Conservation (phyloP, 257 asterid species). For the Jacaranda copaia region DNA sequence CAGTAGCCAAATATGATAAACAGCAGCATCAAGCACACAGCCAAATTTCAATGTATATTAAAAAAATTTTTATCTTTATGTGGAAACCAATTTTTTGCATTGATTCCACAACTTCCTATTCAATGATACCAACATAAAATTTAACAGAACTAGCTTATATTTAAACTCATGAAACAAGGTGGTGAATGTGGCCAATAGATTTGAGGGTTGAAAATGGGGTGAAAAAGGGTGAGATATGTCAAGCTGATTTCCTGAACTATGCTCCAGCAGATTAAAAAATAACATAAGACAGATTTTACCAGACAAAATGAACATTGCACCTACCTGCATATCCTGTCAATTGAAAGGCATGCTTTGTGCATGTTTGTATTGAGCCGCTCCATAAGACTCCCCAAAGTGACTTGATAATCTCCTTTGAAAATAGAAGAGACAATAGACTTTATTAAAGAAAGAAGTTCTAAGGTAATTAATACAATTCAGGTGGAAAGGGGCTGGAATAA, state of each 20-base stretch:
- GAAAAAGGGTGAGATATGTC: background rate
- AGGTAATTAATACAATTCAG: background rate
- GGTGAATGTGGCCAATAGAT: background rate
- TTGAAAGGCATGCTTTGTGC: constrained; percentile 60
- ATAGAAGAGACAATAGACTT: background rate
- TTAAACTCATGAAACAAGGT: background rate
- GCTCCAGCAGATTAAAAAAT: background rate
- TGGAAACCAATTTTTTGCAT: background rate
- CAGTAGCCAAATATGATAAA: background rate
- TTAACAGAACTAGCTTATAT: background rate
- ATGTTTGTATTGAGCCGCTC: constrained; percentile 59
- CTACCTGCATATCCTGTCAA: constrained; percentile 68
- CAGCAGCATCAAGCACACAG: background rate
- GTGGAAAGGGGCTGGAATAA: background rate
- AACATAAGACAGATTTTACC: background rate
- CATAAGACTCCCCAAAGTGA: constrained; percentile 60
- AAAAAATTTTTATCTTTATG: background rate
- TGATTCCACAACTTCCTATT: background rate
- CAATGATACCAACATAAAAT: background rate
- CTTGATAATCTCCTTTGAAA: constrained; percentile 58
- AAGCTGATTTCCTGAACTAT: background rate
- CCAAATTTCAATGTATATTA: background rate
- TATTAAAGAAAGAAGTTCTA: background rate
- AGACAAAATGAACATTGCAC: background rate
- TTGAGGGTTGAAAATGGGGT: background rate